Base-by-base conservation (phyloP, 306 rosid species). In the Datisca glomerata region DNA sequence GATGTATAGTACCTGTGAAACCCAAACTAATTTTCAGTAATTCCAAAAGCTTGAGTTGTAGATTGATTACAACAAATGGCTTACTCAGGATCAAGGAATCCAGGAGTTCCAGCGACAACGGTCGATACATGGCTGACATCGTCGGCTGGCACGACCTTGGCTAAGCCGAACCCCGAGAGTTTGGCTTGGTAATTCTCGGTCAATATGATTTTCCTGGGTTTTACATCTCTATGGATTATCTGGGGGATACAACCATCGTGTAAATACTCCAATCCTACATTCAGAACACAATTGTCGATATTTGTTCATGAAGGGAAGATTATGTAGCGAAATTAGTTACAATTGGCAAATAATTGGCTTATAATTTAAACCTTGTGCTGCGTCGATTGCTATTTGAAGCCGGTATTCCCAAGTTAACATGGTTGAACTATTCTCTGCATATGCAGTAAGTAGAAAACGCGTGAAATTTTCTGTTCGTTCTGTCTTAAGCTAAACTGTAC, bases 121-220 rank as follows among this genome's bases (percentile, higher is more conserved):
- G 68, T 64, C 9, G 55, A 46, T 31, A 73, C 8, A 36, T 67
- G 70, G 1, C 65, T 45, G 14, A 47, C 55, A 3, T 21, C 64
- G n/a, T 63, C 66, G 1, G 57, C 12, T 2, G 64, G 34, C 18
- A 72, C 51, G 31, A n/a, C 31, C 45, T 54, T 63, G 18, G 81
- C 72, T 6, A 72, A 42, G n/a, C 60, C 67, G 52, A 73, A 78
- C 53, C 65, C 78, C 44, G 83, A 58, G 13, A 81, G 22, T 53
- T 71, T 71, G 1, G 71, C 81, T 12, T 33, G 58, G 6, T 71
- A 57, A 0, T 57, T 71, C 21, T 68, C 61, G 20, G 43, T 56
- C n/a, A 69, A 22, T 43, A 63, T 23, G 20, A 69, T 69, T 13
- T 58, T 69, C 21, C 55, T 15, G 1, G 62, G 41, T 25, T 57